phyloP scores from a whole-genome alignment of 768 basidiomycete genomes.

The Panellus pusillus region DNA sequence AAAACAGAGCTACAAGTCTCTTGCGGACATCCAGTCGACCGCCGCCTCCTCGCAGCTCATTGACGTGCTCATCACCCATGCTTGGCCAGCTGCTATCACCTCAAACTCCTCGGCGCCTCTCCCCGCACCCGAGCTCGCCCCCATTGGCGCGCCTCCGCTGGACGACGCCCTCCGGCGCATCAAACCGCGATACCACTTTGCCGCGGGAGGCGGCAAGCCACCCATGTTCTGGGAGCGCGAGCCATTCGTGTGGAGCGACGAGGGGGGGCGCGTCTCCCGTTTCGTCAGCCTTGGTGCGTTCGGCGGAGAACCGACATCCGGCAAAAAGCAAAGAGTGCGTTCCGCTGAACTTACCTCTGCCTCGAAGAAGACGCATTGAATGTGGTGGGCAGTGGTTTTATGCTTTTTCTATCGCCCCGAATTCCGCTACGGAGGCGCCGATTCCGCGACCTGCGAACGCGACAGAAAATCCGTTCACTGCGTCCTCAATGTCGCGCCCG shows the following conservation, averaged over 20 bases:
- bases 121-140: constrained; percentile 45
- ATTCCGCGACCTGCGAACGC: constrained; percentile 55
- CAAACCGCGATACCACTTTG: constrained; percentile 89
- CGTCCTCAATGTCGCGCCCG: constrained; percentile 30
- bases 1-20: constrained; percentile 55
- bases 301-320: constrained; percentile 56
- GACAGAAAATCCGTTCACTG: constrained; percentile 71
- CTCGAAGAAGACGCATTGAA: neutral
- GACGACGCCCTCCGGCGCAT: constrained; percentile 64
- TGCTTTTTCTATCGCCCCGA: constrained; percentile 83
- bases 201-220: constrained; percentile 59
- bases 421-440: constrained; percentile 36
- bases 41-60: constrained; percentile 63
- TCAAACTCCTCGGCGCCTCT: constrained; percentile 57
- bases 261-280: constrained; percentile 63
- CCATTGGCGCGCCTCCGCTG: constrained; percentile 53
- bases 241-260: constrained; percentile 83
- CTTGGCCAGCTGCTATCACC: constrained; percentile 70
- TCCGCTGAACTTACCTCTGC: neutral
- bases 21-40: constrained; percentile 66
- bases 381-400: constrained; percentile 84
- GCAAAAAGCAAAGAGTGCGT: constrained; percentile 85
- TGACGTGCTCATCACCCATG: constrained; percentile 81
- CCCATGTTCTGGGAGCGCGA: constrained; percentile 94
- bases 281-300: constrained; percentile 91